Percentiles rank a stretch among this genome's conserved stretches.
phyloP scores from a whole-genome alignment of 495 filamentous ascomycete genomes.

The Saxispiralis lemnorum region DNA sequence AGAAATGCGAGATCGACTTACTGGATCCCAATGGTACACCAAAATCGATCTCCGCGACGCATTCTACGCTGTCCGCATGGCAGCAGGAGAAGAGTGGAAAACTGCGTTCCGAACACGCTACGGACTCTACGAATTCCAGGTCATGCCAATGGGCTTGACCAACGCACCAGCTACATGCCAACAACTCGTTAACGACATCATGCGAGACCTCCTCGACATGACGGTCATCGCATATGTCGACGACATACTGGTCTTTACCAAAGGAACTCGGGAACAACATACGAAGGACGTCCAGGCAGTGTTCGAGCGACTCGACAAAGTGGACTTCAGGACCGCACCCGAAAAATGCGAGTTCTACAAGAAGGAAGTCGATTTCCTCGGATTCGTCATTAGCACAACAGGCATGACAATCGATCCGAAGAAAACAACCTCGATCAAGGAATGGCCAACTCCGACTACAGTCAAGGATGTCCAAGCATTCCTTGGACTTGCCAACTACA shows the following conservation, averaged over 20 bases:
- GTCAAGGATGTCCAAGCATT: conserved; percentile 15
- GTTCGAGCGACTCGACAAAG: neutral
- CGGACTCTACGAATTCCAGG: conserved; percentile 13
- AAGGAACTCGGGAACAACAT: conserved; percentile 1
- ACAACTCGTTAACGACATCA: conserved; percentile 10
- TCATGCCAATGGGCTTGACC: conserved; percentile 16
- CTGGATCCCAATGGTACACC: conserved; percentile 15
- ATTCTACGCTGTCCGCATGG: conserved; percentile 3
- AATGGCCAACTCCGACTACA: conserved; percentile 12
- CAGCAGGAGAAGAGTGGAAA: conserved; percentile 14
- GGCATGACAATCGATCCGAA: conserved; percentile 13
- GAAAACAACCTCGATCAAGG: conserved; percentile 8
- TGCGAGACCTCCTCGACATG: conserved; percentile 6
- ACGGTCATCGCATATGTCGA: conserved; percentile 14
- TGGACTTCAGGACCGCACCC: too few relatives aligned
- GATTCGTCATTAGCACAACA: conserved; percentile 7
- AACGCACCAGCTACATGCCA: conserved; percentile 17
- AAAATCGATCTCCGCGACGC: conserved; percentile 16
- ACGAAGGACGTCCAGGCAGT: conserved; percentile 1
- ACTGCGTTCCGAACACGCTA: conserved; percentile 17
- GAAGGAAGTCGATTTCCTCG: conserved; percentile 5
- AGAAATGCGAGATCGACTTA: conserved; percentile 14
- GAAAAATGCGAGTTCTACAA: conserved; percentile 9
- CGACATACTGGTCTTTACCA: conserved; percentile 15
- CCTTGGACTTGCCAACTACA: conserved; percentile 19